Evolutionary conservation across 345 rosid species (phyloP), one percentile per base, ranked within the genome.

Genomic region (Syzygium jambos): DNA sequence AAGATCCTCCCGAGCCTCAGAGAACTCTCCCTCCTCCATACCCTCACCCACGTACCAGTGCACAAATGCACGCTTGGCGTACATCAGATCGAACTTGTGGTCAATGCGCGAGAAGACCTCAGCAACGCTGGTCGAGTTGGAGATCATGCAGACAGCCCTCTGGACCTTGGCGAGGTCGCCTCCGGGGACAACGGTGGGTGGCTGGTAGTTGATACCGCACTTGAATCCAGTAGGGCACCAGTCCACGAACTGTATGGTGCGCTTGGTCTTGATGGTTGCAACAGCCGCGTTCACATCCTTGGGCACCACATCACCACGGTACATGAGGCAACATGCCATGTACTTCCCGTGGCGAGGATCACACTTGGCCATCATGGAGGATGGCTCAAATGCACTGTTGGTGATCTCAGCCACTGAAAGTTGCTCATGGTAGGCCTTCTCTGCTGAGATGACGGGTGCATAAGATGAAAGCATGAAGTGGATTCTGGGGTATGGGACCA

Each of bases 281-380:
- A 94, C 96, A 23, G 96, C 96, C 38, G 96, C 96, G 51, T 94
- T 95, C 41, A 94, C 96, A 43, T 94, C 97, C 90, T 94, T 95
- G 78, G 97, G 97, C 83, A 95, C 97, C 23, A 95, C 97, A 86
- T 95, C 97, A 86, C 97, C 97, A 43, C 95, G 93, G 92, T 95
- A 95, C 96, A 95, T 95, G 89, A 95, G 89, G 88, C 97, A 95
- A 89, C 96, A 95, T 11, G 97, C 97, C 97, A 95, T 95, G 90
- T 95, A 95, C 87, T 95, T 94, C n/a, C 97, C 96, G n/a, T 95
- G 97, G 89, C 97, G 96, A 1, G 97, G 97, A 86, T 95, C 97
- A 85, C 97, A 95, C 89, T 91, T 92, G 49, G 93, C 93, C 93
- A 92, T 92, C 93, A 92, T 91, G 65, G 92, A 91, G 4, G 92